Evolutionary conservation across 139 green algal genomes (phyloP).

Genomic region (Auxenochlorella pyrenoidosa): DNA sequence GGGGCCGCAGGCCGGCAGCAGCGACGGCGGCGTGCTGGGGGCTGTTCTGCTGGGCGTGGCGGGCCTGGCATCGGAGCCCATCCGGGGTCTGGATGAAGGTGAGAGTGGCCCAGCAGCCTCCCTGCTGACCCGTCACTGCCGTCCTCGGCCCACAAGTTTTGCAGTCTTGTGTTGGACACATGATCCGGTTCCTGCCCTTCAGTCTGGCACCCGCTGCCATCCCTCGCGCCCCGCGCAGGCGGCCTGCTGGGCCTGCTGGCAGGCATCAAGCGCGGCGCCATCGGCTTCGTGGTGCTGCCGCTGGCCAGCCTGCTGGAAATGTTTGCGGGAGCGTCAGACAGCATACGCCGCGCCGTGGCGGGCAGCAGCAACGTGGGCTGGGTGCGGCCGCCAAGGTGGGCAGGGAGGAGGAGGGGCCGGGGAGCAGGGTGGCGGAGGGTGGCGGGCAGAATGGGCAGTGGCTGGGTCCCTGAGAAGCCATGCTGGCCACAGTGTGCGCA

Average conservation of each 20-base stretch:
- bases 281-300: slow-evolving; percentile 51
- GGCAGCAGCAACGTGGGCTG: slow-evolving; percentile 46
- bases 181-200: not conserved
- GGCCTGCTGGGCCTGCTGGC: slow-evolving; percentile 44
- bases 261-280: slow-evolving; percentile 41
- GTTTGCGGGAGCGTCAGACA: slow-evolving; percentile 39
- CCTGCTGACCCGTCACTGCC: not conserved
- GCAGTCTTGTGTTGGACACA: not conserved
- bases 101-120: not conserved
- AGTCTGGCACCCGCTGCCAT: not conserved
- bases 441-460: too few relatives aligned
- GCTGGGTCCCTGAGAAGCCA: too few relatives aligned
- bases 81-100: slow-evolving; percentile 43
- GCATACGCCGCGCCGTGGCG: slow-evolving; percentile 47
- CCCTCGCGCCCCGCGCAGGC: not conserved
- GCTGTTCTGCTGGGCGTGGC: slow-evolving; percentile 44
- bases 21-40: slow-evolving; percentile 36
- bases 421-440: too few relatives aligned
- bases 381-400: slow-evolving; percentile 43
- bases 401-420: too few relatives aligned
- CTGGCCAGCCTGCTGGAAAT: slow-evolving; percentile 56
- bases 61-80: slow-evolving; percentile 43
- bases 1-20: slow-evolving; percentile 10
- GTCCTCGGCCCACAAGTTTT: too few relatives aligned
- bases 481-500: too few relatives aligned